These are phyloP conservation scores for Cantharellus cinnabarinus DNA, from an alignment of 768 basidiomycete genomes.

Conservation along the genomic window DNA sequence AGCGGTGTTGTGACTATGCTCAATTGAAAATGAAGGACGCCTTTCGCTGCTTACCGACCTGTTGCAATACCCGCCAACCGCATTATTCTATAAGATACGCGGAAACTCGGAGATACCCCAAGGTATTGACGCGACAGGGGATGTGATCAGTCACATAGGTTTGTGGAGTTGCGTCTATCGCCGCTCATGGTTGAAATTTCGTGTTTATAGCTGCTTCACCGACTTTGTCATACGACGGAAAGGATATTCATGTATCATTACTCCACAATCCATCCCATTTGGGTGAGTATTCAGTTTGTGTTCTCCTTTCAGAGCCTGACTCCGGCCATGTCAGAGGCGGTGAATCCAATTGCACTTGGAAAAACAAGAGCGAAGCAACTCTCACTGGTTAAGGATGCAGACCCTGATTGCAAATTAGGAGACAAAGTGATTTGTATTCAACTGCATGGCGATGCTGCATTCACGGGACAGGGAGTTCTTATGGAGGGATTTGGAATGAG, in stretches of 20 bases:
- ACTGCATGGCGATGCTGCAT: constrained; percentile 81
- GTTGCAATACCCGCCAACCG: constrained; percentile 40
- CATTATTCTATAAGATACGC: constrained; percentile 73
- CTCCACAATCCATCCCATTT: constrained; percentile 67
- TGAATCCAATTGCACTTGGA: constrained; percentile 72
- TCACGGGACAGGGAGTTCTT: constrained; percentile 75
- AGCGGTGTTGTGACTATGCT: background rate
- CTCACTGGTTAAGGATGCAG: constrained; percentile 45
- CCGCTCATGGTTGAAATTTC: background rate
- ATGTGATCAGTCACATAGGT: constrained; percentile 58
- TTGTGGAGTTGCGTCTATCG: background rate
- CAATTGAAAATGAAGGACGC: constrained; percentile 21
- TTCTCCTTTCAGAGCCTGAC: background rate
- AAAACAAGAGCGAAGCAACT: constrained; percentile 86
- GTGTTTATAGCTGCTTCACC: constrained; percentile 38
- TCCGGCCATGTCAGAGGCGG: constrained; percentile 36
- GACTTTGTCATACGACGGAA: constrained; percentile 32
- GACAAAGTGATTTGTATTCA: constrained; percentile 75
- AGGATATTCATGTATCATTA: constrained; percentile 48
- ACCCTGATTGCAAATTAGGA: constrained; percentile 28
- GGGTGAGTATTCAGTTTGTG: constrained; percentile 19
- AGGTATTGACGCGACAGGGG: constrained; percentile 48
- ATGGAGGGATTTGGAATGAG: constrained; percentile 78
- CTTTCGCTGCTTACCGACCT: constrained; percentile 70
- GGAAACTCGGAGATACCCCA: constrained; percentile 55